Conservation (phyloP, 2,329 filamentous ascomycete species). For the Nothophoma quercina region DNA sequence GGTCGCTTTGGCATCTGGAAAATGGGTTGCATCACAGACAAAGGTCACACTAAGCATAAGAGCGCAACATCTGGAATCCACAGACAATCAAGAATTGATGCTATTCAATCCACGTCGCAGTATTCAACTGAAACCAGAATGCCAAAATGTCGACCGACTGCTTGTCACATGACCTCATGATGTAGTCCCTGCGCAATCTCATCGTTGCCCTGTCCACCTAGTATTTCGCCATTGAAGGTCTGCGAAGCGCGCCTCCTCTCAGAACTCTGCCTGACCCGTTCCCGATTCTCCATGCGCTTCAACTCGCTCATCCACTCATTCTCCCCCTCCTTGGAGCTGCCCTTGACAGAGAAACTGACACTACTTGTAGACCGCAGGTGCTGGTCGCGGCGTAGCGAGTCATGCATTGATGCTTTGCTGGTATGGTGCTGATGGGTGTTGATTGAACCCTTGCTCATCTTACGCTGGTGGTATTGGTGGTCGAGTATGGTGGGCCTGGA, state of each 20-base stretch:
- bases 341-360: neutral
- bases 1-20: too few relatives aligned
- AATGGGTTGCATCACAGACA: too few relatives aligned
- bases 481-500: neutral
- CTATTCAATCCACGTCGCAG: too few relatives aligned
- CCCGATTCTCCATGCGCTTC: slow-evolving; percentile 17
- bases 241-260: neutral
- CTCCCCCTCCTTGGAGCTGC: neutral
- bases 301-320: slow-evolving; percentile 20
- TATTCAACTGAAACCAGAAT: too few relatives aligned
- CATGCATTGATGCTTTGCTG: neutral
- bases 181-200: too few relatives aligned
- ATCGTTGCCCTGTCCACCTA: neutral
- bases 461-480: slow-evolving; percentile 5
- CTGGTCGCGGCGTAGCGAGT: neutral
- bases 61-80: too few relatives aligned
- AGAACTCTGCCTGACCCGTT: slow-evolving; percentile 12
- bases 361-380: neutral
- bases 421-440: neutral
- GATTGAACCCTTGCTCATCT: neutral
- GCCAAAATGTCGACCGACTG: too few relatives aligned
- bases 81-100: too few relatives aligned
- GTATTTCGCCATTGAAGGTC: neutral
- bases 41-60: too few relatives aligned
- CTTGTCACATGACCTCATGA: too few relatives aligned